Evolutionary conservation across 129 eudicot genomes (phyloP), one percentile per base, ranked within the genome.

Genomic region (Gnaphalium uliginosum): DNA sequence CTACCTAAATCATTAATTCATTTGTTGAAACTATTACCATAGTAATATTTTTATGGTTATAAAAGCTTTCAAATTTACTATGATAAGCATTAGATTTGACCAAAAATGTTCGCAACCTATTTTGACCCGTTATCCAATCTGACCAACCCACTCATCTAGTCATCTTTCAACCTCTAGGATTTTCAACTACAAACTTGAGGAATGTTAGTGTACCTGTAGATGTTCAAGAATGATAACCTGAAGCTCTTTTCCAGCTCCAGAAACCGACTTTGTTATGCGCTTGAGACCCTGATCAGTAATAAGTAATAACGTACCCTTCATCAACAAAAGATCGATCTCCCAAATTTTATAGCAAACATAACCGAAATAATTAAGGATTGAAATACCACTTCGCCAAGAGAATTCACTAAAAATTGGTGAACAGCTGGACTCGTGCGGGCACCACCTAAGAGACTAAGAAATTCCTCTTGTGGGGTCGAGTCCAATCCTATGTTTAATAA

Each of bases 401-500:
- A 89, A 79, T 83, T 91, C 29, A 83, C 92, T 76, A 95, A 74
- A 89, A 95, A 95, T 63, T 95, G 99, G 82, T 95, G 99, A 80
- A 91, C 85, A 46, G 97, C 87, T 35, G 99, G 96, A 84, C 97
- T 95, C 39, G 97, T 91, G 56, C 96, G 89, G 66, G 99, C 97
- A 61, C 99, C 99, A 73, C 96, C 96, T 81, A 95, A 84, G 62
- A 95, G 89, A 84, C 96, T 91, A 59, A 91, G 89, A 76, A 95
- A 87, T 89, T 95, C 99, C 81, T 95, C 97, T 79, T 91, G 96
- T 68, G 99, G 94, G 62, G 94, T 89, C 24, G 97, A 89, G 70
- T 91, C 96, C 76, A 95, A 78, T 75, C 97, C 99, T 95, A 82
- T 51, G 81, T 39, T 65, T 19, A 17, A 73, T 57, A 41, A 62